Conservation (phyloP, 768 basidiomycete genomes). For the Leccinum disarticulatum region DNA sequence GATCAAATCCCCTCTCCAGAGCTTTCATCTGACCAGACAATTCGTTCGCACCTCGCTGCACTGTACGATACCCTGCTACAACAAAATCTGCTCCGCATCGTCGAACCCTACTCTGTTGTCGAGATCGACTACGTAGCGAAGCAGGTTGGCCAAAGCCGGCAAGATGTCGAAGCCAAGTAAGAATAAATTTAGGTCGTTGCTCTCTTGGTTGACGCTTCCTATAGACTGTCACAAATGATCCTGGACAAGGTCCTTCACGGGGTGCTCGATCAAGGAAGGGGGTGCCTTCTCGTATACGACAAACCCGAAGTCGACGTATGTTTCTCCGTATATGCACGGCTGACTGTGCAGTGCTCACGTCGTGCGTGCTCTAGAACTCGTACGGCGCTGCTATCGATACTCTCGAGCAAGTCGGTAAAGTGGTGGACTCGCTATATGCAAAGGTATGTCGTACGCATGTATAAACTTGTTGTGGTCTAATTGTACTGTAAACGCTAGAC, state of each 20-base stretch:
- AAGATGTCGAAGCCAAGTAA: slow-evolving; percentile 89
- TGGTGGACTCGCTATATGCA: slow-evolving; percentile 88
- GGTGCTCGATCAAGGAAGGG: slow-evolving; percentile 94
- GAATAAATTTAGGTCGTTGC: slow-evolving; percentile 23
- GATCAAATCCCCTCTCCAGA: slow-evolving; percentile 46
- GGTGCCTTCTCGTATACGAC: slow-evolving; percentile 90
- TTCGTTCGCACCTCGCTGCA: slow-evolving; percentile 90
- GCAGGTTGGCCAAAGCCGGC: slow-evolving; percentile 82
- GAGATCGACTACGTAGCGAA: slow-evolving; percentile 88
- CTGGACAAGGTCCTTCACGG: slow-evolving; percentile 92
- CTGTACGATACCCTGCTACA: slow-evolving; percentile 95
- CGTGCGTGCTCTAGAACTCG: slow-evolving; percentile 55
- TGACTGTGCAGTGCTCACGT: slow-evolving; percentile 2
- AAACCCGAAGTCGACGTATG: slow-evolving; percentile 81
- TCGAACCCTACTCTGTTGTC: slow-evolving; percentile 93
- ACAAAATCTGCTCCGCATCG: slow-evolving; percentile 92
- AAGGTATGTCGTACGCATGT: slow-evolving; percentile 48
- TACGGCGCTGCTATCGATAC: slow-evolving; percentile 91
- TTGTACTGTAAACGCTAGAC: slow-evolving; percentile 30
- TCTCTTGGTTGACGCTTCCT: slow-evolving; percentile 5
- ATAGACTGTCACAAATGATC: slow-evolving; percentile 95
- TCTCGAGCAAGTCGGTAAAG: slow-evolving; percentile 85
- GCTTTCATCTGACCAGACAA: slow-evolving; percentile 92
- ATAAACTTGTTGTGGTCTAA: neutral
- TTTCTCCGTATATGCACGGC: slow-evolving; percentile 13